Percentiles rank a stretch among this genome's conserved stretches.
Evolutionary conservation across 768 basidiomycete species (phyloP).

Genomic region (Mycena amicta): DNA sequence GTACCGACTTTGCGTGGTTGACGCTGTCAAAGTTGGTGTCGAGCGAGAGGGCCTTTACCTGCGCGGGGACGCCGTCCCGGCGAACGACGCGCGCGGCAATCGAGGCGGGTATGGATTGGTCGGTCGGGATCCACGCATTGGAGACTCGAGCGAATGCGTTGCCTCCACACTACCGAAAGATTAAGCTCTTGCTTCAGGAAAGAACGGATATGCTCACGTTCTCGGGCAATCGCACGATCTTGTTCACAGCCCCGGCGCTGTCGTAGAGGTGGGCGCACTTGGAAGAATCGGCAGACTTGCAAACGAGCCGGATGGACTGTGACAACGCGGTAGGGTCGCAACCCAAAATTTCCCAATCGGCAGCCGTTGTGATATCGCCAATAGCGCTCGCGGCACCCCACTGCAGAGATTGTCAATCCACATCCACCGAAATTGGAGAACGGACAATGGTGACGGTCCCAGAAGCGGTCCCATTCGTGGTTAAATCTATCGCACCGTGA

Average conservation of each 20-base stretch:
- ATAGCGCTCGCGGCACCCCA: constrained; percentile 23
- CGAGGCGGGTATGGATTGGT: constrained; percentile 16
- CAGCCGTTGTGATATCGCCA: constrained; percentile 38
- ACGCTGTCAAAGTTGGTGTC: constrained; percentile 18
- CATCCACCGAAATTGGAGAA: not conserved
- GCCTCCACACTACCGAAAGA: constrained; percentile 8
- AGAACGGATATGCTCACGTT: constrained; percentile 24
- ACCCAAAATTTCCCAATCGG: constrained; percentile 42
- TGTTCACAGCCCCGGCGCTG: constrained; percentile 33
- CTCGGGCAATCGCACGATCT: constrained; percentile 38
- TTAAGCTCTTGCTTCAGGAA: not conserved
- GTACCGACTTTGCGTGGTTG: constrained; percentile 15
- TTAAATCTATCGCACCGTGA: constrained; percentile 12
- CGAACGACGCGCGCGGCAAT: constrained; percentile 10
- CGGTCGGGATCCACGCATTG: constrained; percentile 3
- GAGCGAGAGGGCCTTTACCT: constrained; percentile 16
- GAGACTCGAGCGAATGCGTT: constrained; percentile 13
- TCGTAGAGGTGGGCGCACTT: constrained; percentile 33
- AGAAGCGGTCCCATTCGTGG: constrained; percentile 1
- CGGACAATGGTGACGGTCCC: constrained; percentile 17
- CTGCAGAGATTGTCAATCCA: not conserved
- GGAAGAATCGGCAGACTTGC: constrained; percentile 22
- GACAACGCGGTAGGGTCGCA: constrained; percentile 32
- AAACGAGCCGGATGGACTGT: constrained; percentile 39
- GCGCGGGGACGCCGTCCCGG: constrained; percentile 9